Conservation (phyloP, 768 basidiomycete species). For the Tricholoma hemisulphureum region DNA sequence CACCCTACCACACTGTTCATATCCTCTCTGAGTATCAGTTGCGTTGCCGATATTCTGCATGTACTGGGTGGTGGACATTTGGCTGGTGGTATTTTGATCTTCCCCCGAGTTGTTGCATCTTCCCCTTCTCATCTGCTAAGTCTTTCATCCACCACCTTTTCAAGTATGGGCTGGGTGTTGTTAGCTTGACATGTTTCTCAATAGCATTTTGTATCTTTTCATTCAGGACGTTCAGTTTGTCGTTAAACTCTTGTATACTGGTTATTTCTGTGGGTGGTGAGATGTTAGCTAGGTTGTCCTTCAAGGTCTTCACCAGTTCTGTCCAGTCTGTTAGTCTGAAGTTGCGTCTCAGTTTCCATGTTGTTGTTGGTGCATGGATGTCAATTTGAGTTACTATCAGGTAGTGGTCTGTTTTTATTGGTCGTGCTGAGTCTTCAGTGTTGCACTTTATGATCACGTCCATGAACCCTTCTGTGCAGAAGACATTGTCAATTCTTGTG, state of each 20-base stretch:
- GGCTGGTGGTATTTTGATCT: not conserved
- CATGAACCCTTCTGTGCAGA: conserved; percentile 14
- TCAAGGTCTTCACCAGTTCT: not conserved
- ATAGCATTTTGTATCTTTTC: not conserved
- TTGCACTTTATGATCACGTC: conserved; percentile 18
- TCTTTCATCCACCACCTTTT: conserved; percentile 19
- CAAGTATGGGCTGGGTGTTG: conserved; percentile 7
- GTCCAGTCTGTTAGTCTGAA: not conserved
- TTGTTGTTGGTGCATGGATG: not conserved
- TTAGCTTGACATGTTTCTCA: not conserved
- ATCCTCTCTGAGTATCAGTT: no score
- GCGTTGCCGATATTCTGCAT: no score
- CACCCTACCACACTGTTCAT: no score
- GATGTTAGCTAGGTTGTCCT: not conserved
- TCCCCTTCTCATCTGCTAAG: not conserved
- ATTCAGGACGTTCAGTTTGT: not conserved
- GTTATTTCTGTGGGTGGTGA: not conserved
- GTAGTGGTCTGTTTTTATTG: not conserved
- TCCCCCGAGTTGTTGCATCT: not conserved
- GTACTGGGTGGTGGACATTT: not conserved
- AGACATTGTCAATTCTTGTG: conserved; percentile 32
- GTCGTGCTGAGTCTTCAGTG: not conserved
- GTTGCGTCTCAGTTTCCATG: not conserved
- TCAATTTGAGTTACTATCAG: not conserved
- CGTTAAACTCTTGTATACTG: not conserved